Base-by-base conservation (phyloP, 768 basidiomycete genomes). In the Mycena pura region DNA sequence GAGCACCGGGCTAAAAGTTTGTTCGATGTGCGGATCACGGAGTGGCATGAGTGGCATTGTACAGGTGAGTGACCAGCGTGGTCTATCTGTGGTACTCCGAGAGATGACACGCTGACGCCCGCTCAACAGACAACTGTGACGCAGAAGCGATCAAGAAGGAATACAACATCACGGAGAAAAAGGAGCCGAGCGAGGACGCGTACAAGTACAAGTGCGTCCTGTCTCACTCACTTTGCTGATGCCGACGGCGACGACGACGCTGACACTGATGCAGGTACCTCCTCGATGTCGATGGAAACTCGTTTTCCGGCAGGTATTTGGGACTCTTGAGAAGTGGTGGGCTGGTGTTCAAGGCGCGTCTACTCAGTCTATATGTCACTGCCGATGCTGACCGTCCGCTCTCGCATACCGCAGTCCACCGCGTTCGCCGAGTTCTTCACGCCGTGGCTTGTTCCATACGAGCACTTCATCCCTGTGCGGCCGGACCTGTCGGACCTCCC, bases 301-400 rank as follows among this genome's bases (percentile, higher is more conserved):
- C 65, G 21, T 66, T 66, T 54, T 63, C 62, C 2, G 65, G 65
- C 32, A 31, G 65, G 17, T 66, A 66, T 56, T 28, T 66, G 11
- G 65, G 61, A 1, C 13, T 66, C n/a, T 40, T 66, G 38, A 34
- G 62, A 38, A 63, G 61, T 19, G 65, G 65, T 38, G 51, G 57
- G 40, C 32, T 66, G 53, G 65, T 66, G n/a, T 66, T 66, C 45
- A 66, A 66, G 53, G 63, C 60, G 2, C 24, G 63, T 50, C 8
- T 43, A 34, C 13, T 21, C 17, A 17, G 1, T 32, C 36, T 9
- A 29, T 44, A 32, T 24, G 29, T 38, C 21, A n/a, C 29, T 27
- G 17, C 34, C 13, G 5, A 27, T 7, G 3, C n/a, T 24, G 6
- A 47, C 39, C 7, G 2, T 38, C 17, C 6, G 14, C 45, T 32